Evolutionary conservation across 1,284 basidiomycete species (phyloP).

Genomic region (Jaminaea rosea): DNA sequence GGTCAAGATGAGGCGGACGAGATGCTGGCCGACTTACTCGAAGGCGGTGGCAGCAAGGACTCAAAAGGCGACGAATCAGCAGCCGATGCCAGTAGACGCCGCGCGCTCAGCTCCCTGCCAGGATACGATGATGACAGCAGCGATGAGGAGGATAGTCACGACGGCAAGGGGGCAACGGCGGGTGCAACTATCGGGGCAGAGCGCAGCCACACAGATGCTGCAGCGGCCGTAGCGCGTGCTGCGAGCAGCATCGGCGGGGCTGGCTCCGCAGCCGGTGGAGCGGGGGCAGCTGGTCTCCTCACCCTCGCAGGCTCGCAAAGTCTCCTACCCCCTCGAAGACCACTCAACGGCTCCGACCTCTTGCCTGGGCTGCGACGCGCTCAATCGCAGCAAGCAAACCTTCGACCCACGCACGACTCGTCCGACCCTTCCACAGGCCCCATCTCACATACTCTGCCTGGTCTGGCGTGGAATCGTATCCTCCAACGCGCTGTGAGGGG

Average conservation of each 20-base stretch:
- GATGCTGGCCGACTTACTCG: background rate
- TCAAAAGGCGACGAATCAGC: too few relatives aligned
- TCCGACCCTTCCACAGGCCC: background rate
- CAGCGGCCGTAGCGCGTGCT: too few relatives aligned
- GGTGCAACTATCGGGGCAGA: background rate
- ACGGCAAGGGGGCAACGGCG: background rate
- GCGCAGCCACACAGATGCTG: background rate
- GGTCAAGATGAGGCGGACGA: background rate
- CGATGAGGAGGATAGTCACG: background rate
- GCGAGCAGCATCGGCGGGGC: background rate
- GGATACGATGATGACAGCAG: too few relatives aligned
- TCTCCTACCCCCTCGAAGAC: background rate
- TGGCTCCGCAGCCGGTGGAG: background rate
- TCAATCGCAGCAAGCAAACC: background rate
- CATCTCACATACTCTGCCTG: conserved; percentile 8
- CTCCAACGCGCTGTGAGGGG: conserved; percentile 33
- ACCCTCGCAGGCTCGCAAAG: background rate
- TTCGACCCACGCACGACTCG: background rate
- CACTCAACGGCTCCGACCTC: background rate
- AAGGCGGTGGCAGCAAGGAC: too few relatives aligned
- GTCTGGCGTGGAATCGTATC: conserved; percentile 32
- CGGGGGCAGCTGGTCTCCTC: background rate
- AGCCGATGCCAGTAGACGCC: too few relatives aligned
- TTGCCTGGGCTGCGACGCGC: background rate
- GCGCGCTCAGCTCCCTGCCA: too few relatives aligned